A percentile compares a stretch with the other conserved stretches of the same genome.
Evolutionary conservation across 148 eudicot species (phyloP).

Genomic region (Rheum nobile): DNA sequence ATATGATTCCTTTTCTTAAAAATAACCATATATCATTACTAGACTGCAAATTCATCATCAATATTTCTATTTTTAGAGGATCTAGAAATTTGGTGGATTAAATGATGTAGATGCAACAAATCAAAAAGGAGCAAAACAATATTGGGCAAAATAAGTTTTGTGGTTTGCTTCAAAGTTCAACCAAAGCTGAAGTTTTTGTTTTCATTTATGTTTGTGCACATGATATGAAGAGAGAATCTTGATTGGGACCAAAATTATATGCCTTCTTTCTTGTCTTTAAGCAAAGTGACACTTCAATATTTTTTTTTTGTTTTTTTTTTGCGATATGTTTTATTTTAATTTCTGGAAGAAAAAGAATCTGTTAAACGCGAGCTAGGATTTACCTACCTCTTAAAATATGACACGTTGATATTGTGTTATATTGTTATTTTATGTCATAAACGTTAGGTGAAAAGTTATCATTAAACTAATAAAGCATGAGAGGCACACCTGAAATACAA

Average conservation of each 20-base stretch:
- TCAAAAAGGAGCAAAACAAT: neutral
- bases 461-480: constrained; percentile 5
- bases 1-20: no score
- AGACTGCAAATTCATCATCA: no score
- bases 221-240: constrained; percentile 3
- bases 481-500: constrained; percentile 2
- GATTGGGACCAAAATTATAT: constrained; percentile 4
- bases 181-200: neutral
- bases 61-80: no score
- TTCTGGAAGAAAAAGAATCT: neutral
- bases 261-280: neutral
- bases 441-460: neutral
- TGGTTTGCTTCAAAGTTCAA: constrained; percentile 4
- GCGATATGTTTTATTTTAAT: neutral
- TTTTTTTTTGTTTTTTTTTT: neutral
- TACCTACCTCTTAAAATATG: neutral
- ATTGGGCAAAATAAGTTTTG: neutral
- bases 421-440: neutral
- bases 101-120: neutral
- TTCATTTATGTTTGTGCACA: neutral
- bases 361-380: neutral
- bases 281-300: neutral
- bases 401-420: neutral
- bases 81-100: neutral
- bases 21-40: no score